These are phyloP conservation scores for Zygoascus biomembranicola DNA, from an alignment of 805 yeast genomes.

Conservation along the genomic window DNA sequence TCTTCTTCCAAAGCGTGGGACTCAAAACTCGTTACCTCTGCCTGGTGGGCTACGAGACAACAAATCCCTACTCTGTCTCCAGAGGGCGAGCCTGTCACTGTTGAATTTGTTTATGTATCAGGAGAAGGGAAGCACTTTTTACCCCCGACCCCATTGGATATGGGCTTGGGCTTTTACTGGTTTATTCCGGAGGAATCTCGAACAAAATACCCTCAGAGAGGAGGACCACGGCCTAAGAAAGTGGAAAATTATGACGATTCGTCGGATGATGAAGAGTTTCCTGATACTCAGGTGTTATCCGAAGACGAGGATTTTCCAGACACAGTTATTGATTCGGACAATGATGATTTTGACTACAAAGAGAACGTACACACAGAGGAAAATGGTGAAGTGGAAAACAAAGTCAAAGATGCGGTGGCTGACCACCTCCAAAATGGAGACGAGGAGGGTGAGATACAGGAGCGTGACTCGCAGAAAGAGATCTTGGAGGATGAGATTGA, in stretches of 20 bases:
- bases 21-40: conserved; percentile 66
- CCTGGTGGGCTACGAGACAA: conserved; percentile 74
- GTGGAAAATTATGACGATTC: conserved; percentile 9
- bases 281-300: conserved; percentile 1
- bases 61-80: conserved; percentile 53
- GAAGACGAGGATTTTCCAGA: conserved; percentile 22
- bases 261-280: conserved; percentile 16
- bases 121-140: conserved; percentile 47
- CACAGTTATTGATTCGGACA: conserved; percentile 17
- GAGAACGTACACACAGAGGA: conserved; percentile 14
- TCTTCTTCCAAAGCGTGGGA: conserved; percentile 82
- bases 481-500: background rate
- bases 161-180: conserved; percentile 87
- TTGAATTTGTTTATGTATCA: conserved; percentile 52
- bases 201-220: conserved; percentile 24
- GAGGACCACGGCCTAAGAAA: background rate
- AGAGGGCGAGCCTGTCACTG: conserved; percentile 45
- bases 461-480: background rate
- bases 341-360: conserved; percentile 8
- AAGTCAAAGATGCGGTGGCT: background rate
- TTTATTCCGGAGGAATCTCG: conserved; percentile 44
- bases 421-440: background rate
- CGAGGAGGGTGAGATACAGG: background rate
- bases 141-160: conserved; percentile 69
- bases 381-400: background rate